A percentile compares a stretch with the other conserved stretches of the same genome.
phyloP scores from a whole-genome alignment of 1,284 basidiomycete species.

The Pulveroboletus sp. region DNA sequence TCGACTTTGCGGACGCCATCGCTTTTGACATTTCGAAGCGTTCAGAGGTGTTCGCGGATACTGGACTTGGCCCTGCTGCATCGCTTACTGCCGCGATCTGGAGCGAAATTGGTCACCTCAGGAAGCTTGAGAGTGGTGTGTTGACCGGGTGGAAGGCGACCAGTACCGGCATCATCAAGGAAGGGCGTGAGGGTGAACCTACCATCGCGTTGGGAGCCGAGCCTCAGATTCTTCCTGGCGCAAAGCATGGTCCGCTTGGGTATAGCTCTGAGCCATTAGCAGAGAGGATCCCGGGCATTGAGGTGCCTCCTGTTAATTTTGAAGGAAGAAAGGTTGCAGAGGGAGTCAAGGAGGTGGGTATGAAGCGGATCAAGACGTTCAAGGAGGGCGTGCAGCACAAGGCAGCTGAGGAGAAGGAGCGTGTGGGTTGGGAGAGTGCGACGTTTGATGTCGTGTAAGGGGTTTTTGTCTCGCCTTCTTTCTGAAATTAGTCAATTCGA shows the following conservation, averaged over 20 bases:
- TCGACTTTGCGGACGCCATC: conserved; percentile 55
- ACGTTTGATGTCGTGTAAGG: conserved; percentile 27
- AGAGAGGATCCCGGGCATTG: conserved; percentile 34
- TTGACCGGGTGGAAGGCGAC: conserved; percentile 54
- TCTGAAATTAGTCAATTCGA: background rate
- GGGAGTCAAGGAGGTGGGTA: conserved; percentile 6
- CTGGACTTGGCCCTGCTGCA: conserved; percentile 51
- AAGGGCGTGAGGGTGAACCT: conserved; percentile 40
- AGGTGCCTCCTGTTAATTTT: background rate
- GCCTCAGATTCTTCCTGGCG: conserved; percentile 64
- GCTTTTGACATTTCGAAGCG: conserved; percentile 58
- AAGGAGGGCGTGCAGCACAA: conserved; percentile 32
- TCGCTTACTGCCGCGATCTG: conserved; percentile 57
- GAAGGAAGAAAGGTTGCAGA: conserved; percentile 5
- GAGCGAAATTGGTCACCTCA: conserved; percentile 63
- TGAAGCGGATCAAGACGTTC: conserved; percentile 27
- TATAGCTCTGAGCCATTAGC: conserved; percentile 50
- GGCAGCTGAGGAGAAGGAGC: conserved; percentile 17
- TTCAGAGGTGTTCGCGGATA: conserved; percentile 62
- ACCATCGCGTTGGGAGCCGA: conserved; percentile 66
- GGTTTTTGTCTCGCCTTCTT: background rate
- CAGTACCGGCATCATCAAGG: conserved; percentile 60
- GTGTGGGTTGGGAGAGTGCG: conserved; percentile 29
- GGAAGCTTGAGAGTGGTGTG: conserved; percentile 40
- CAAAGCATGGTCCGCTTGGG: conserved; percentile 64